Base-by-base conservation (phyloP, 2,329 filamentous ascomycete species). In the Thelonectria blattea region DNA sequence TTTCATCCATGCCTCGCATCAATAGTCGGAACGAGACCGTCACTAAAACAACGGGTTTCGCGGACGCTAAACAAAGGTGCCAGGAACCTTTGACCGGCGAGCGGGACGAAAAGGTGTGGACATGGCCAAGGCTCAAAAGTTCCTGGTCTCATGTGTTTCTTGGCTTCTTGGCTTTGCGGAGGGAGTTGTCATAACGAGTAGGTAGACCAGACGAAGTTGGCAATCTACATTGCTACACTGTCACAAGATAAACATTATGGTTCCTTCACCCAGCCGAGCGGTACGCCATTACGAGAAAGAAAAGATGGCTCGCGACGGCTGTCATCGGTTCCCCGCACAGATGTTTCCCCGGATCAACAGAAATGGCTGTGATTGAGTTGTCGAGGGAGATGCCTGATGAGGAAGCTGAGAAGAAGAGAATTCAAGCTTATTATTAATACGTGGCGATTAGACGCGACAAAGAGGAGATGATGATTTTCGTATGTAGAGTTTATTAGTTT, bases 61-160 rank as follows among this genome's bases (percentile, higher is more conserved):
- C 30, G 45, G 27, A 30, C 42, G 46, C 53, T 56, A 50, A 37
- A 56, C 53, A 56, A 50, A 50, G 53, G 53, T 14, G 30, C 52
- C 27, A 27, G 47, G 10, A 22, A 32, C 41, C 27, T 49, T 49
- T 49, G 10, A 24, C 10, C 15, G 51, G 24, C 39, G 14, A 39
- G 37, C 24, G 41, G 39, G 39, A n/a, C 32, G 14, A 22, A 20
- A 6, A 24, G 22, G 6, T n/a, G 43, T 46, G 43, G 18, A 14
- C 53, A 56, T 42, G 20, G 46, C n/a, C n/a, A n/a, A n/a, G 53
- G 53, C 12, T 37, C 53, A 56, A 56, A 56, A 56, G 53, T 56
- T 45, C 53, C 53, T 14, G 11, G 37, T 34, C 52, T 42, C 4
- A 14, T 8, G 12, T 11, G 8, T 34, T 10, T 14, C 34, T 14